phyloP scores from a whole-genome alignment of 2,329 filamentous ascomycete genomes.

The Triangularia verruculosa region DNA sequence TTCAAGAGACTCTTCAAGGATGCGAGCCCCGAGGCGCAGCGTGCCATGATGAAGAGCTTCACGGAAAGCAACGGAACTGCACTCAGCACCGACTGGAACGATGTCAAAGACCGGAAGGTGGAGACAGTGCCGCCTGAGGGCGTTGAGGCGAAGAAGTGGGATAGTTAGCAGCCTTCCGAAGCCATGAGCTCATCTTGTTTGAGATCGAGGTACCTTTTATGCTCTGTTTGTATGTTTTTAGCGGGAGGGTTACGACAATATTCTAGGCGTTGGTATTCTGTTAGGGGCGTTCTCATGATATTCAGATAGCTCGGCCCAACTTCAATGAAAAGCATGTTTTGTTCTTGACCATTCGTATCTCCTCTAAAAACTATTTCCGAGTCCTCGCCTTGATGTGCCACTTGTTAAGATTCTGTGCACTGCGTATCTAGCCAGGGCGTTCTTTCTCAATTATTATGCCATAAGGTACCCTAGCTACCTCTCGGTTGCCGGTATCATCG shows the following conservation, averaged over 20 bases:
- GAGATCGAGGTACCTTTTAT: neutral
- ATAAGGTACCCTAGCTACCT: too few relatives aligned
- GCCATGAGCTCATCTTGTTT: neutral
- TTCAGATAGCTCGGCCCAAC: neutral
- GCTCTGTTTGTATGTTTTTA: neutral
- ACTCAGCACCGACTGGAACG: slow-evolving; percentile 86
- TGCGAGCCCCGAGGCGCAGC: slow-evolving; percentile 73
- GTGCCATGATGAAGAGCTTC: slow-evolving; percentile 98
- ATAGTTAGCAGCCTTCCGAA: slow-evolving; percentile 14
- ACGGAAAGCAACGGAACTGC: slow-evolving; percentile 90
- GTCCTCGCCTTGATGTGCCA: too few relatives aligned
- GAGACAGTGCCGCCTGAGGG: slow-evolving; percentile 73
- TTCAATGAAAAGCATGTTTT: neutral
- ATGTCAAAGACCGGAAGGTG: slow-evolving; percentile 71
- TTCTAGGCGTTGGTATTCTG: neutral
- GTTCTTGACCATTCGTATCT: neutral
- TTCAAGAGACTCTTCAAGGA: slow-evolving; percentile 86
- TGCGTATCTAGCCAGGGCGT: too few relatives aligned
- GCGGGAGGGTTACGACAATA: neutral
- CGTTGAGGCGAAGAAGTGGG: slow-evolving; percentile 73
- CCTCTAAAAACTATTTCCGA: too few relatives aligned
- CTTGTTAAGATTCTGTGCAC: too few relatives aligned
- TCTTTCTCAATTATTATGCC: too few relatives aligned
- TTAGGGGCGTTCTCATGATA: neutral
- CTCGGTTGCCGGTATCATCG: too few relatives aligned